A percentile compares a stretch with the other conserved stretches of the same genome.
These are phyloP conservation scores for Boletus patriciae DNA, from an alignment of 768 basidiomycete genomes.

Conservation along the genomic window DNA sequence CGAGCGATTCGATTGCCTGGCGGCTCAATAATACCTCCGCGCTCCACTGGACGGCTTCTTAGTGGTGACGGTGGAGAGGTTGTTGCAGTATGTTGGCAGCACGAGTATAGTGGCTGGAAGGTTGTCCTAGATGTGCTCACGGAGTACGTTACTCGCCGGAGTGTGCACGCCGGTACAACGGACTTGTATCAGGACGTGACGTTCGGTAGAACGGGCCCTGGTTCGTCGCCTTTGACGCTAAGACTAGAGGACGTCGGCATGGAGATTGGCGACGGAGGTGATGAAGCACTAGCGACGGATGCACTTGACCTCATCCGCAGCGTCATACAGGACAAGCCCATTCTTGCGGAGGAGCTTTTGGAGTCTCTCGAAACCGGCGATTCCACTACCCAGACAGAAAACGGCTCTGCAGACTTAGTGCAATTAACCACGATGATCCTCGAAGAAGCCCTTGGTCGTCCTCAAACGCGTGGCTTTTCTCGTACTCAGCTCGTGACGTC, in stretches of 20 bases:
- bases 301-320: constrained; percentile 78
- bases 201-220: constrained; percentile 47
- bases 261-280: constrained; percentile 60
- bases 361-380: constrained; percentile 53
- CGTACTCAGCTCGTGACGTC: constrained; percentile 71
- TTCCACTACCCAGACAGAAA: constrained; percentile 43
- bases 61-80: constrained; percentile 66
- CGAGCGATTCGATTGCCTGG: constrained; percentile 74
- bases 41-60: constrained; percentile 67
- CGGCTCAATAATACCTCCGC: constrained; percentile 65
- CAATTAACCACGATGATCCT: constrained; percentile 80
- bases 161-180: constrained; percentile 41
- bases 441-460: constrained; percentile 68
- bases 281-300: constrained; percentile 66
- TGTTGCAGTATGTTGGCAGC: constrained; percentile 75
- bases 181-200: constrained; percentile 52
- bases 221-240: constrained; percentile 42
- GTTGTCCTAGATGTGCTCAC: constrained; percentile 78
- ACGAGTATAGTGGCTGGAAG: constrained; percentile 84
- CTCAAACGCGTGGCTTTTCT: constrained; percentile 43
- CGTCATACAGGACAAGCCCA: constrained; percentile 68
- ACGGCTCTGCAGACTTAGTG: constrained; percentile 67
- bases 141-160: constrained; percentile 66
- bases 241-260: constrained; percentile 70
- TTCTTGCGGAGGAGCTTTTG: constrained; percentile 64